phyloP scores from a whole-genome alignment of 2,329 filamentous ascomycete species.

The Colletotrichum liaoningense region DNA sequence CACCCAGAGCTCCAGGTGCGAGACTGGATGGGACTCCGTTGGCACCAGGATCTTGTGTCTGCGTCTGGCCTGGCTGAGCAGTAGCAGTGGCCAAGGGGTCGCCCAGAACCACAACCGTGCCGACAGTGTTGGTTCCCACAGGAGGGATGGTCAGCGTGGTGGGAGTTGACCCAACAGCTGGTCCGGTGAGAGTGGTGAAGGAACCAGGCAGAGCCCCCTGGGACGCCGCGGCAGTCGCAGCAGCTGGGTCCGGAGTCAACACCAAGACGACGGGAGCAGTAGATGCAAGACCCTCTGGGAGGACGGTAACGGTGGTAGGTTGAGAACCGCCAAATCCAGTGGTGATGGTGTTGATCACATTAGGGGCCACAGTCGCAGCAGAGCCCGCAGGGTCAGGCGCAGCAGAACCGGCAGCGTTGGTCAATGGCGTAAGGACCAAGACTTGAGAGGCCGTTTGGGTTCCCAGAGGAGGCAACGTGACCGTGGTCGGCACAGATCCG shows the following conservation, averaged over 20 bases:
- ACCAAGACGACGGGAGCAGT: neutral
- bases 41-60: neutral
- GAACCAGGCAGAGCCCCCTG: neutral
- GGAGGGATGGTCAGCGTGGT: conserved; percentile 22
- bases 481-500: conserved; percentile 7
- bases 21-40: neutral
- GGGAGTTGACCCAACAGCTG: neutral
- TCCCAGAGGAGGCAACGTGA: conserved; percentile 13
- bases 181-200: conserved; percentile 22
- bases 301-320: conserved; percentile 10
- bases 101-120: conserved; percentile 13
- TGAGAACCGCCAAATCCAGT: neutral
- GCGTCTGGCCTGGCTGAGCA: neutral
- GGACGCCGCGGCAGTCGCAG: neutral
- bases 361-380: neutral
- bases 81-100: neutral
- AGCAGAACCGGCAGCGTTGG: neutral
- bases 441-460: conserved; percentile 5
- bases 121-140: neutral
- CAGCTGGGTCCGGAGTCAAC: conserved; percentile 1
- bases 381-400: neutral
- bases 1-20: neutral
- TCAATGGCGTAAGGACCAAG: conserved; percentile 15
- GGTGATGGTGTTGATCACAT: conserved; percentile 9
- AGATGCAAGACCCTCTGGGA: neutral